Evolutionary conservation across 257 asterid species (phyloP).

Genomic region (Orobanche coerulescens): DNA sequence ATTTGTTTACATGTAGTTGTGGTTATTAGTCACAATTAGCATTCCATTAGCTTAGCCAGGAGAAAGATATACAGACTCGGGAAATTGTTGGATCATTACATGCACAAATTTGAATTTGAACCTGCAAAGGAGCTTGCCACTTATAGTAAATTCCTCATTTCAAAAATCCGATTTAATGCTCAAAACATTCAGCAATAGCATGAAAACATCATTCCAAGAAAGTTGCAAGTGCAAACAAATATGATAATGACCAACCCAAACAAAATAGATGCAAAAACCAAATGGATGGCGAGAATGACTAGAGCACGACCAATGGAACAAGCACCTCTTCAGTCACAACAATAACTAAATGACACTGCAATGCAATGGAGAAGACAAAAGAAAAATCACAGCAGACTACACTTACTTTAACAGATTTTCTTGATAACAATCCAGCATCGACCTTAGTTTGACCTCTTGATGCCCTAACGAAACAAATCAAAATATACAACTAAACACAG

Average conservation of each 20-base stretch:
- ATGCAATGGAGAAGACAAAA: not conserved
- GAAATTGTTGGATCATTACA: not conserved
- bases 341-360: not conserved
- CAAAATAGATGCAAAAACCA: conserved; percentile 2
- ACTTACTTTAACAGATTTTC: conserved; percentile 54
- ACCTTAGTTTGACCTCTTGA: conserved; percentile 41
- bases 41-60: not conserved
- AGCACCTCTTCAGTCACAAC: too few relatives aligned
- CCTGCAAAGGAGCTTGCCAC: not conserved
- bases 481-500: conserved; percentile 8
- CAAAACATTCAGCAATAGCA: not conserved
- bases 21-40: too few relatives aligned
- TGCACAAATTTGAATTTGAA: not conserved
- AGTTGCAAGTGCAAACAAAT: not conserved
- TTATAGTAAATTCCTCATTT: not conserved
- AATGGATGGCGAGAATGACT: not conserved
- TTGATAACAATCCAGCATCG: conserved; percentile 31
- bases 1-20: too few relatives aligned
- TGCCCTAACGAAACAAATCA: conserved; percentile 37
- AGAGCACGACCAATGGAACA: not conserved
- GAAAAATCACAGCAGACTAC: conserved; percentile 9
- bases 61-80: not conserved
- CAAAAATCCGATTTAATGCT: not conserved
- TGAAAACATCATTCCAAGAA: too few relatives aligned
- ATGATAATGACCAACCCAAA: not conserved